These are phyloP conservation scores for Lotmaria passim DNA, from an alignment of 208 protist genomes.

Conservation along the genomic window DNA sequence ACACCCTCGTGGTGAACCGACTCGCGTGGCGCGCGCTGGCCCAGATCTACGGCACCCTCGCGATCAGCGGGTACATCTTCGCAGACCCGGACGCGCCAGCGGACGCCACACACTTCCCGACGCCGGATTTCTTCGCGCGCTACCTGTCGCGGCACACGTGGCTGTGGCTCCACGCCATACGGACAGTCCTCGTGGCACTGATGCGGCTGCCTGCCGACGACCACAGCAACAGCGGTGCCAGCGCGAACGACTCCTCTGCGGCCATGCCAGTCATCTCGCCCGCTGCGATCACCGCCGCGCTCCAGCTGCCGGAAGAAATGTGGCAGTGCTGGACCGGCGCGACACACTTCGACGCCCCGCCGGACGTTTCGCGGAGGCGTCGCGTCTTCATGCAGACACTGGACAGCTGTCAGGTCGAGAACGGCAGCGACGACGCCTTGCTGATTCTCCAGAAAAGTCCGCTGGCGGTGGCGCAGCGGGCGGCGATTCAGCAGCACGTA, in stretches of 20 bases:
- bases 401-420: constrained; percentile 15
- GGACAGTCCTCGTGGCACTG: constrained; percentile 13
- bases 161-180: constrained; percentile 34
- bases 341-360: constrained; percentile 26
- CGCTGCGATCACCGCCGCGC: constrained; percentile 13
- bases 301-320: constrained; percentile 18
- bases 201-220: constrained; percentile 9
- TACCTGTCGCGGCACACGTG: constrained; percentile 23
- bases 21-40: constrained; percentile 32
- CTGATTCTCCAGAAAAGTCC: constrained; percentile 16
- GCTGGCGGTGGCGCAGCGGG: constrained; percentile 21
- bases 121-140: constrained; percentile 24
- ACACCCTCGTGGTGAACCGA: constrained; percentile 35
- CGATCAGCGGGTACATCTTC: constrained; percentile 34
- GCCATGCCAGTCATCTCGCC: constrained; percentile 7
- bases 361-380: constrained; percentile 23
- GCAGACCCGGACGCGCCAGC: constrained; percentile 23
- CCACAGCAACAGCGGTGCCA: not conserved
- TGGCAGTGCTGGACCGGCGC: constrained; percentile 27
- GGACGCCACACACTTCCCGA: constrained; percentile 22
- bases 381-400: constrained; percentile 23
- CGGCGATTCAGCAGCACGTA: constrained; percentile 14
- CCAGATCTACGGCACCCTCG: constrained; percentile 27
- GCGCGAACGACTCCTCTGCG: not conserved
- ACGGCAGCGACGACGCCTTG: constrained; percentile 21